Evolutionary conservation across 495 filamentous ascomycete species (phyloP), one percentile per base, ranked within the genome.

Genomic region (Trichocladium uniseriatum): DNA sequence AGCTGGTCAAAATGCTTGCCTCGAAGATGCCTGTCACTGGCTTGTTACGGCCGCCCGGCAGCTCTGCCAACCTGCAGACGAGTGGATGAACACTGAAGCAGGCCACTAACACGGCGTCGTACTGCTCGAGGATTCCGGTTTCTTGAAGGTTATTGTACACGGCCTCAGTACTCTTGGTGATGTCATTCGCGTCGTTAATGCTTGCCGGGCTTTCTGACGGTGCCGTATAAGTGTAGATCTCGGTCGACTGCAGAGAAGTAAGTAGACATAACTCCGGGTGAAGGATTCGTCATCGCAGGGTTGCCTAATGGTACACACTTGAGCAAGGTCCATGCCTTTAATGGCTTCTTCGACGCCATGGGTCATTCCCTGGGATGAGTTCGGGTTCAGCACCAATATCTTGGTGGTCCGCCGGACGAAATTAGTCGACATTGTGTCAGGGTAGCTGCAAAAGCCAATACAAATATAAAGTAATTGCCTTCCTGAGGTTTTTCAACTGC

Each of bases 81-180:
- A 96, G 79, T 0, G 89, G 87, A 56, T 96, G 92, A 2, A 81
- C 79, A 56, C 85, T 90, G 67, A 86, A 98, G 70, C 91, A 98
- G 35, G 87, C 88, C 1, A 98, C 73, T 0, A 96, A 71, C 53
- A 91, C 84, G 18, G 76, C 91, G 57, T 92, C 81, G 64, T 87
- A 79, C 45, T 74, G 38, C 5, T 68, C 48, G 32, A 83, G 61
- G 13, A 76, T 46, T 2, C 48, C 15, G 0, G 35, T 34, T 5
- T 14, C 16, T 4, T 46, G 24, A 2, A 90, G 63, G 49, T 79
- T 68, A 3, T 69, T 61, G 38, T 79, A 68, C 39, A 84, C 83
- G 49, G 79, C 72, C 1, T 70, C 53, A 14, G 71, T 61, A 53
- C 74, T 79, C 22, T 64, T 51, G 0, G 56, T 29, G 5, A 79